phyloP scores from a whole-genome alignment of 169 alveolate species.

The Theileria equi region DNA sequence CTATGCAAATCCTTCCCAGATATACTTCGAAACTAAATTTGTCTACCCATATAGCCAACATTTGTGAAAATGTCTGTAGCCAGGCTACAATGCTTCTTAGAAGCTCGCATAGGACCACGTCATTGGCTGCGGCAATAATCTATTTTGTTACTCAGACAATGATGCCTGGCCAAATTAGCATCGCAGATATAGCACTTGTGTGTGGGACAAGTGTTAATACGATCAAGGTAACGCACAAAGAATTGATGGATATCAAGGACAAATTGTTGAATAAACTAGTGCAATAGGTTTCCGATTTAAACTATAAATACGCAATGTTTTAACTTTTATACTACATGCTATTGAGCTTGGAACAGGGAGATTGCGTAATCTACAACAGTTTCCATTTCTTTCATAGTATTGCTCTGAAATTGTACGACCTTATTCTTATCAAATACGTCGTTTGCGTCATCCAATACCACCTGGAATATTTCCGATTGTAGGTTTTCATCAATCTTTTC shows the following conservation, averaged over 20 bases:
- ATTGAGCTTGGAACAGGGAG: background rate
- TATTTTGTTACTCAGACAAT: slow-evolving; percentile 67
- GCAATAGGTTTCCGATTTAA: background rate
- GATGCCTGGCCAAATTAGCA: slow-evolving; percentile 26
- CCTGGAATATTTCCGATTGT: slow-evolving; percentile 72
- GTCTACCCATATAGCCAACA: slow-evolving; percentile 66
- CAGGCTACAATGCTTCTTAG: slow-evolving; percentile 71
- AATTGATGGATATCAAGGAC: slow-evolving; percentile 51
- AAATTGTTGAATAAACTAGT: slow-evolving; percentile 46
- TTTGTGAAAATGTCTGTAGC: slow-evolving; percentile 74
- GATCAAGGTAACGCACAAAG: slow-evolving; percentile 67
- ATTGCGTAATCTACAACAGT: background rate
- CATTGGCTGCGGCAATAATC: slow-evolving; percentile 80
- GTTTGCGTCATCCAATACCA: slow-evolving; percentile 58
- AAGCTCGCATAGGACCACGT: slow-evolving; percentile 78
- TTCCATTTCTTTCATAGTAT: slow-evolving; percentile 32
- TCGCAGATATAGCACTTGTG: slow-evolving; percentile 62
- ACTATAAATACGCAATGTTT: background rate
- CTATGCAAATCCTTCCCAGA: slow-evolving; percentile 76
- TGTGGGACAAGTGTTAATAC: slow-evolving; percentile 70
- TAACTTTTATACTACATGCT: background rate
- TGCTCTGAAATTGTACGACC: slow-evolving; percentile 22
- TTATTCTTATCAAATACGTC: slow-evolving; percentile 26
- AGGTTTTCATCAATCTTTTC: slow-evolving; percentile 63
- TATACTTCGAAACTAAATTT: slow-evolving; percentile 69